Evolutionary conservation across 345 rosid genomes (phyloP), one percentile per base, ranked within the genome.

Genomic region (Syzygium grande): DNA sequence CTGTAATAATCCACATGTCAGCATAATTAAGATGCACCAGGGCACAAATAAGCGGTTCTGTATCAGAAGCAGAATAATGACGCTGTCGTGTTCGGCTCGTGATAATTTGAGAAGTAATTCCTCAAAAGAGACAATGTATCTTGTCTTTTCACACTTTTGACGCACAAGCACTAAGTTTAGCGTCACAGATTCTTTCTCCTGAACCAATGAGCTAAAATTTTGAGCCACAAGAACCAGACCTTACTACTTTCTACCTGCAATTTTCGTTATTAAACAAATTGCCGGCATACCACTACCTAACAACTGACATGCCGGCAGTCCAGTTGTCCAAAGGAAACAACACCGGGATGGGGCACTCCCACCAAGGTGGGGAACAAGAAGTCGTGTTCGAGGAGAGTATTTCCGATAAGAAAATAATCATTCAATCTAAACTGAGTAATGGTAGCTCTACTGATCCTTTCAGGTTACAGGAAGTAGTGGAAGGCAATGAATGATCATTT

Each of bases 1-100:
- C 96, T 92, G 89, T 51, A 84, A 30, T 78, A 78, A 27, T 56
- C 85, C 86, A 19, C 10, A 79, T 85, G 27, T 51, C 85, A 43
- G 85, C 87, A 63, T 27, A 30, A 51, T 30, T n/a, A 65, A 6
- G 85, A 87, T 22, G 38, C 27, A 84, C 43, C 83, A 52, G 14
- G 65, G 41, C 21, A 51, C 4, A 7, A 34, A 52, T 54, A 68
- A 86, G 27, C 10, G 56, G 56, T 61, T 5, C 14, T 27, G 52
- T 61, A 34, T 85, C 49, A 23, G 61, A 51, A 86, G 51, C 46
- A 86, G 30, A 25, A n/a, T 34, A 49, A 30, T 34, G 29, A 86
- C 41, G 1, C 38, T 38, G 83, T 38, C 83, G 19, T 19, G 83
- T 5, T 19, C 0, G 2, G 49, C 83, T 73, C 49, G 5, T 19